These are phyloP conservation scores for Dryas drummondii DNA, from an alignment of 306 rosid species.

Conservation along the genomic window DNA sequence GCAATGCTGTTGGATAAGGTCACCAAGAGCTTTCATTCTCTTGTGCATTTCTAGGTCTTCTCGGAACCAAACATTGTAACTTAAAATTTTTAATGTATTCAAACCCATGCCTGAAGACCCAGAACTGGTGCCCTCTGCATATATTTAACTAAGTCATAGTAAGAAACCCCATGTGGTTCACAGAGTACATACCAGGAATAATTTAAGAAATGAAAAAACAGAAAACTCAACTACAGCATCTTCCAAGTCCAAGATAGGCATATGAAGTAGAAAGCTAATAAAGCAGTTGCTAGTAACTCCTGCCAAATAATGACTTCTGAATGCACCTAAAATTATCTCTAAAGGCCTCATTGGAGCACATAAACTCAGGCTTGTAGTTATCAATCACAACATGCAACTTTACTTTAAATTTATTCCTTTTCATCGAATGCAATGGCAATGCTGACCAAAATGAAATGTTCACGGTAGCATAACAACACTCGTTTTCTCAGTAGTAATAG, in stretches of 20 bases:
- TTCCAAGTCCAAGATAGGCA: neutral
- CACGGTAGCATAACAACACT: no score
- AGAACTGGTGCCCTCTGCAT: constrained; percentile 41
- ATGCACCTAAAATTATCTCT: neutral
- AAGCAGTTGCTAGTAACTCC: neutral
- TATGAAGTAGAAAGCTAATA: neutral
- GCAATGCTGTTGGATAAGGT: constrained; percentile 62
- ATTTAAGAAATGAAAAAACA: neutral
- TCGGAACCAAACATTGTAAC: constrained; percentile 86
- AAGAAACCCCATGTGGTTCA: neutral
- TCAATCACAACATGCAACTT: constrained; percentile 1
- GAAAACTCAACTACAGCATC: neutral
- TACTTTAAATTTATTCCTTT: neutral
- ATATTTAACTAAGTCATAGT: neutral
- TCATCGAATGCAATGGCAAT: neutral
- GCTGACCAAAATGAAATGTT: neutral
- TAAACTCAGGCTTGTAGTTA: neutral
- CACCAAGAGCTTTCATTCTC: constrained; percentile 81
- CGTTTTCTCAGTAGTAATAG: neutral
- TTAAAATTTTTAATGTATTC: constrained; percentile 51
- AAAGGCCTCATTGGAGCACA: neutral
- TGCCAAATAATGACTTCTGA: neutral
- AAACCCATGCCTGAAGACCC: constrained; percentile 20
- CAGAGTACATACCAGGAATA: neutral
- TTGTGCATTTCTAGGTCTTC: constrained; percentile 72